These are phyloP conservation scores for Leccinum holopus DNA, from an alignment of 1,284 basidiomycete species.

Conservation along the genomic window DNA sequence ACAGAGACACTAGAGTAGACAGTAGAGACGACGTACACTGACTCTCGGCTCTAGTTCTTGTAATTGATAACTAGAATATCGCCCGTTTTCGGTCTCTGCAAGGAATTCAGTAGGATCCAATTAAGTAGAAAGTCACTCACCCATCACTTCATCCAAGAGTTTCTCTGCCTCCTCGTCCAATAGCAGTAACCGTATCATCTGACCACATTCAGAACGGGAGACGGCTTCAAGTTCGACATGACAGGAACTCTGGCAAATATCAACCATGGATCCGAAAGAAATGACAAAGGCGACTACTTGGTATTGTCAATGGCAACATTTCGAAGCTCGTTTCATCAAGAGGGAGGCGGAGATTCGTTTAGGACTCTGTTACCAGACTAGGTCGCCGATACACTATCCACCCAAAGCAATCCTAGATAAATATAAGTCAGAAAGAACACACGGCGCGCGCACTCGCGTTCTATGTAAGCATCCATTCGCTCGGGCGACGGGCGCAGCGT, in stretches of 20 bases:
- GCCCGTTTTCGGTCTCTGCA: neutral
- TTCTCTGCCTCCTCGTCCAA: constrained; percentile 59
- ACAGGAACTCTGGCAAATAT: constrained; percentile 48
- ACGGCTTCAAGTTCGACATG: constrained; percentile 57
- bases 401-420: constrained; percentile 47
- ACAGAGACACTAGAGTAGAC: neutral
- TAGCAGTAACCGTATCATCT: constrained; percentile 64
- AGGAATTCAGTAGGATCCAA: too few species aligned
- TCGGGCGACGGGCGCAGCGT: constrained; percentile 48
- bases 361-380: constrained; percentile 43
- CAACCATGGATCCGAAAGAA: constrained; percentile 9
- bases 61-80: too few species aligned
- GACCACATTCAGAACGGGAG: constrained; percentile 61
- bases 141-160: constrained; percentile 39
- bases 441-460: constrained; percentile 69
- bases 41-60: constrained; percentile 29
- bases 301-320: constrained; percentile 56
- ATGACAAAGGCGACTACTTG: constrained; percentile 45
- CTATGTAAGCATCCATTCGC: constrained; percentile 57
- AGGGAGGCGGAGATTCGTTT: constrained; percentile 57
- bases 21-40: constrained; percentile 21
- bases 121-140: constrained; percentile 15
- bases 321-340: constrained; percentile 78
- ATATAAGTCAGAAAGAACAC: constrained; percentile 58
- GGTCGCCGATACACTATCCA: constrained; percentile 52